Evolutionary conservation across 2,329 filamentous ascomycete species (phyloP).

Genomic region (Stagonosporopsis chrysanthemi): DNA sequence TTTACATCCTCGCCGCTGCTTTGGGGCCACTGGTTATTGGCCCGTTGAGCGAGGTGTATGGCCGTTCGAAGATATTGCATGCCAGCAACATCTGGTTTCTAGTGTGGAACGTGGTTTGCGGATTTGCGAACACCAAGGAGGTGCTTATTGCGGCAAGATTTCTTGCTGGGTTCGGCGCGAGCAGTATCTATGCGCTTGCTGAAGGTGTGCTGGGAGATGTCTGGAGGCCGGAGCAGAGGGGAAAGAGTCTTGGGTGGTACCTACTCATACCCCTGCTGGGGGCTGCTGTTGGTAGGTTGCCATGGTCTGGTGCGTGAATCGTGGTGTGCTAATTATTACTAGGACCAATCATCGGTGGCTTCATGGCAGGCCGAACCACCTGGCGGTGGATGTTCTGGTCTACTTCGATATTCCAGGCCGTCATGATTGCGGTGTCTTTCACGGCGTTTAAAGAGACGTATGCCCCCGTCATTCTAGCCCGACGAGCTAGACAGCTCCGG

Average conservation of each 20-base stretch:
- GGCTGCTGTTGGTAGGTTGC: constrained; percentile 27
- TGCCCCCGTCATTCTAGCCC: constrained; percentile 52
- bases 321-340: not conserved
- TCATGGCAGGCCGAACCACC: constrained; percentile 34
- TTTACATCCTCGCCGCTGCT: constrained; percentile 39
- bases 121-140: constrained; percentile 35
- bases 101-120: constrained; percentile 37
- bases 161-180: constrained; percentile 37
- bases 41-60: constrained; percentile 41
- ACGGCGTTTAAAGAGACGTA: constrained; percentile 55
- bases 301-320: not conserved
- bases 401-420: constrained; percentile 36
- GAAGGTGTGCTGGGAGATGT: constrained; percentile 37
- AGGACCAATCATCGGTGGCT: constrained; percentile 40
- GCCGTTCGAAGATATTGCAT: constrained; percentile 32
- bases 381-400: constrained; percentile 44
- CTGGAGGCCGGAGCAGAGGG: constrained; percentile 36
- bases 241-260: constrained; percentile 21
- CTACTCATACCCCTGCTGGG: constrained; percentile 32
- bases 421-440: constrained; percentile 42
- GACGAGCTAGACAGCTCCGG: constrained; percentile 35
- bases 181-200: constrained; percentile 32
- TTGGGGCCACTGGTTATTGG: constrained; percentile 41
- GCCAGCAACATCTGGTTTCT: constrained; percentile 37
- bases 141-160: constrained; percentile 36